Base-by-base conservation (phyloP, 768 basidiomycete genomes). In the Calocera viscosa region DNA sequence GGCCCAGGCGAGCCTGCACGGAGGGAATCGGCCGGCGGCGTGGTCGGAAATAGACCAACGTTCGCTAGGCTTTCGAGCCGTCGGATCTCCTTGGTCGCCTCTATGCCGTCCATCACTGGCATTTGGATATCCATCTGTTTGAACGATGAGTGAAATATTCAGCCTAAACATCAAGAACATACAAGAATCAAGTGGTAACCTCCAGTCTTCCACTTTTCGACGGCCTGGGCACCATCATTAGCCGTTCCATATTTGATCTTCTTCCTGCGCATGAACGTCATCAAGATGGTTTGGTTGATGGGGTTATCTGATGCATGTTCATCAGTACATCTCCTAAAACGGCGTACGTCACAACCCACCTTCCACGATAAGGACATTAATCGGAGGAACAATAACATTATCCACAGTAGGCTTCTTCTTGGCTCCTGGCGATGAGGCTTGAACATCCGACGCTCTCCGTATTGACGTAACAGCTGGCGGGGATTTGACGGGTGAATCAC, bases 101-200 rank as follows among this genome's bases (percentile, higher is more conserved):
- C 86, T 63, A 98, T 96, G 35, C 96, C 96, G 76, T 95, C 92
- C 90, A 96, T 98, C 71, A 98, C 87, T 10, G 96, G 96, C 85
- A 99, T 94, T 77, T 98, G 95, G 65, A 99, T 98, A 79, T 99
- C 96, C 96, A 99, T 99, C 95, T 97, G 70, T 2, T 68, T 32
- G 35, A 63, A 70, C 60, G n/a, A 38, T 63, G 26, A 24, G 43
- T 24, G 65, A 47, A 30, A 26, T 8, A 22, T 60, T 60, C 30
- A 60, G 53, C 14, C 53, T 60, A 22, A 60, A 28, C 24, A 7
- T 28, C 10, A 38, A 34, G 19, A 12, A 80, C 90, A 70, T 69
- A 96, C 95, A 77, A 99, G 77, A 66, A 99, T 97, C 64, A 99
- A 81, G 79, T 99, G 95, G 77, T 96, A 99, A 64, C 82, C 86